phyloP scores from a whole-genome alignment of 108 stramenopile genomes.

The Cyclotella cryptica region DNA sequence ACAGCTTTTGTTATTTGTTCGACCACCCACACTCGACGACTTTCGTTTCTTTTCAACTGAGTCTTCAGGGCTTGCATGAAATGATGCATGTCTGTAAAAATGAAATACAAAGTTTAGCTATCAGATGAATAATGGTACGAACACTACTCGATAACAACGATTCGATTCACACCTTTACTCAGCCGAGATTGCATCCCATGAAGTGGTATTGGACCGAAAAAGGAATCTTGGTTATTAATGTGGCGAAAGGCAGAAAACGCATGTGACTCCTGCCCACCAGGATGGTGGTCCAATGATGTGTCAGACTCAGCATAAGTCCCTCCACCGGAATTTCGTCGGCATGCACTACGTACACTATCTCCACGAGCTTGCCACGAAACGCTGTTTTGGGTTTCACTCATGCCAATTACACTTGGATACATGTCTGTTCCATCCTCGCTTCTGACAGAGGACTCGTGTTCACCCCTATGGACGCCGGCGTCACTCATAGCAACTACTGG shows the following conservation, averaged over 20 bases:
- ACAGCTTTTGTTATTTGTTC: constrained; percentile 71
- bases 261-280: constrained; percentile 37
- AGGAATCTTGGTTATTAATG: constrained; percentile 40
- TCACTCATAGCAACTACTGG: constrained; percentile 84
- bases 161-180: constrained; percentile 58
- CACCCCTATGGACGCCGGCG: constrained; percentile 75
- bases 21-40: constrained; percentile 55
- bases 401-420: constrained; percentile 42
- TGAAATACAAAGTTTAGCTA: background rate
- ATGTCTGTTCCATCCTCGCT: constrained; percentile 79
- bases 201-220: constrained; percentile 32
- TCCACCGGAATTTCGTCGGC: constrained; percentile 60
- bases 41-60: constrained; percentile 66
- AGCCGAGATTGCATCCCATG: constrained; percentile 75
- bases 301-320: constrained; percentile 73
- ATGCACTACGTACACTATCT: constrained; percentile 41
- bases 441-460: constrained; percentile 62
- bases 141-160: too few species aligned
- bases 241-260: constrained; percentile 26
- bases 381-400: constrained; percentile 28
- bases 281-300: constrained; percentile 65
- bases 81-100: constrained; percentile 47
- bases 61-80: constrained; percentile 56
- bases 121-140: too few species aligned
- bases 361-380: constrained; percentile 41